Base-by-base conservation (phyloP, 345 rosid genomes). In the Pseudoturritis turrita region DNA sequence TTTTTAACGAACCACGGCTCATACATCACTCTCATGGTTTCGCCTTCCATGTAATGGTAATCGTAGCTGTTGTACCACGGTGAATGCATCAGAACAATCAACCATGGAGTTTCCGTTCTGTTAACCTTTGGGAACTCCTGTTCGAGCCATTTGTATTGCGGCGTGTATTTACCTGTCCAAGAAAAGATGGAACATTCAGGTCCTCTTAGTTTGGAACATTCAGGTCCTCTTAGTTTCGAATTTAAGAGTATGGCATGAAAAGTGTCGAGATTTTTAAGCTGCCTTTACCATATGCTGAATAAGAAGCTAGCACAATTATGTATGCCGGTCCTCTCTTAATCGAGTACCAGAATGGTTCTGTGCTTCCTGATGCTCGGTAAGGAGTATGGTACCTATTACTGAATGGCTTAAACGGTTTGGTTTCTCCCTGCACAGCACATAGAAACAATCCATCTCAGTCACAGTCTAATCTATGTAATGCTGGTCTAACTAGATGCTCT, bases 11-110 rank as follows among this genome's bases (percentile, higher is more conserved):
- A 84, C 97, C 96, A 93, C 1, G 78, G 18, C 65, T 93, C 97
- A 12, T n/a, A 93, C 89, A 93, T 85, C 21, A 90, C 98, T 54
- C 98, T 87, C 98, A 93, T 93, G 77, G 83, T 83, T 79, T 93
- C 97, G 1, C 96, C 98, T 87, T 93, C 98, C 98, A 90, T 89
- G 83, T 62, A 93, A 78, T 93, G 98, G 46, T 93, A 86, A 78
- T 86, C 80, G 62, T 90, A 87, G 85, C 98, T 93, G n/a, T 93
- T 93, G 65, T 93, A 90, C 96, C 97, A 93, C 0, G 96, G 98
- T 8, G 89, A 76, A 80, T 93, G 98, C 86, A 85, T 15, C 7
- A 85, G 68, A 72, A 93, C 94, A 35, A 93, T 86, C 77, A 93
- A 78, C 98, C 98, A 93, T 3, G 98, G 97, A 18, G 97, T 90